Conservation (phyloP, 129 eudicot genomes). For the Calendula officinalis region DNA sequence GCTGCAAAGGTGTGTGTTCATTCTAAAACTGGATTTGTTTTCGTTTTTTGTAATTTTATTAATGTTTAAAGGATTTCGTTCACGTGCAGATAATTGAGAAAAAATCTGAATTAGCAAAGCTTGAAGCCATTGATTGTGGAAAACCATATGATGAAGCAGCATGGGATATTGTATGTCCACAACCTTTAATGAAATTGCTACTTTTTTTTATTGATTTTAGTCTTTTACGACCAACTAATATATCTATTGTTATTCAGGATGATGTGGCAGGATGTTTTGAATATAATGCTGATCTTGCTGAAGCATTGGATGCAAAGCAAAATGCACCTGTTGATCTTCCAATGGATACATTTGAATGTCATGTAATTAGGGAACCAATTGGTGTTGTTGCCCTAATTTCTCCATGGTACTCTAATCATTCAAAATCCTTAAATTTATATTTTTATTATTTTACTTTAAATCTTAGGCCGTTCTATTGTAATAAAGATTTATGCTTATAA, state of each 20-base stretch:
- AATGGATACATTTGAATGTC: slow-evolving; percentile 78
- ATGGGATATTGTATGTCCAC: slow-evolving; percentile 84
- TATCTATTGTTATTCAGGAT: slow-evolving; percentile 52
- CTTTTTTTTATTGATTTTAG: neutral
- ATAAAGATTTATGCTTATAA: neutral
- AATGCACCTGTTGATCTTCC: slow-evolving; percentile 77
- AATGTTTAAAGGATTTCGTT: slow-evolving; percentile 10
- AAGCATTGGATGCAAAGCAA: slow-evolving; percentile 79
- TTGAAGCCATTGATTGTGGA: slow-evolving; percentile 84
- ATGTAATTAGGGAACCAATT: slow-evolving; percentile 76
- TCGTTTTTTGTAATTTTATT: slow-evolving; percentile 2
- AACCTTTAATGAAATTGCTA: neutral
- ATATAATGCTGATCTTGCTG: slow-evolving; percentile 93
- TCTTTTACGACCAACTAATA: slow-evolving; percentile 15
- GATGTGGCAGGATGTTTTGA: slow-evolving; percentile 97
- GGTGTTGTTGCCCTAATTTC: slow-evolving; percentile 97
- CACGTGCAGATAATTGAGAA: slow-evolving; percentile 63
- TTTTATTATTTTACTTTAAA: neutral
- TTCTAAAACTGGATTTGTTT: neutral
- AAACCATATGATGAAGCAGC: slow-evolving; percentile 91
- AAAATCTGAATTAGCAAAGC: slow-evolving; percentile 60
- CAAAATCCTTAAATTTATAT: neutral
- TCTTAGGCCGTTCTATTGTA: neutral
- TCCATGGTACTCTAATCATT: slow-evolving; percentile 58
- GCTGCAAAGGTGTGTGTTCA: slow-evolving; percentile 70